phyloP scores from a whole-genome alignment of 495 filamentous ascomycete species.

The Viridothelium virens region DNA sequence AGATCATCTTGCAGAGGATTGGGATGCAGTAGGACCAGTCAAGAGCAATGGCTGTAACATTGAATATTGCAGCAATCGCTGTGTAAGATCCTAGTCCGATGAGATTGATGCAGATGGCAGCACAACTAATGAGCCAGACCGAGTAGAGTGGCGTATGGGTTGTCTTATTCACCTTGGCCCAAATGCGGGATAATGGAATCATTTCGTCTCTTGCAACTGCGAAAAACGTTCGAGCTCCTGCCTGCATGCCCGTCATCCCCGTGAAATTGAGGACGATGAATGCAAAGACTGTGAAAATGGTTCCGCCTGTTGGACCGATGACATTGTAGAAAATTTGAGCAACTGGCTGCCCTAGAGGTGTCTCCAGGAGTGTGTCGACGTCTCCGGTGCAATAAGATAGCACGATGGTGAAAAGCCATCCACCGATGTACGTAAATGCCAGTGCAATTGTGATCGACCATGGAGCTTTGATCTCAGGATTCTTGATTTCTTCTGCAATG shows the following conservation, averaged over 20 bases:
- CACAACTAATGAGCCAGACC: constrained; percentile 51
- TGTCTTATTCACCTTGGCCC: constrained; percentile 45
- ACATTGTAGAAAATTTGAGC: constrained; percentile 58
- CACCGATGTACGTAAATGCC: constrained; percentile 53
- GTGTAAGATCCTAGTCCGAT: constrained; percentile 54
- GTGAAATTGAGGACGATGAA: constrained; percentile 53
- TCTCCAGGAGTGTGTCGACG: constrained; percentile 39
- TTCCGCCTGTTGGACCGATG: constrained; percentile 50
- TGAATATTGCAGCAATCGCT: constrained; percentile 56
- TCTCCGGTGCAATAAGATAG: constrained; percentile 55
- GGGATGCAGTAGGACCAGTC: constrained; percentile 58
- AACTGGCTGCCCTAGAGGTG: constrained; percentile 50
- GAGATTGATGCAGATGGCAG: constrained; percentile 53
- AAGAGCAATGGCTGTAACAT: constrained; percentile 54
- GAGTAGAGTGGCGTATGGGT: constrained; percentile 54
- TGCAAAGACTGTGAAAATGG: constrained; percentile 53
- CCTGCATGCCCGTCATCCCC: constrained; percentile 54
- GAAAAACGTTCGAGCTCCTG: constrained; percentile 54
- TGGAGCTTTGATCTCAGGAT: constrained; percentile 52
- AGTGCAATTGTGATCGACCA: constrained; percentile 54
- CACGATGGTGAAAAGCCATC: constrained; percentile 58
- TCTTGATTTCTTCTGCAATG: constrained; percentile 55
- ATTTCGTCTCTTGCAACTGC: constrained; percentile 55
- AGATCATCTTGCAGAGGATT: constrained; percentile 53
- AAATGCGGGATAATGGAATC: constrained; percentile 47